Base-by-base conservation (phyloP, 345 rosid genomes). In the Bruguiera parviflora region DNA sequence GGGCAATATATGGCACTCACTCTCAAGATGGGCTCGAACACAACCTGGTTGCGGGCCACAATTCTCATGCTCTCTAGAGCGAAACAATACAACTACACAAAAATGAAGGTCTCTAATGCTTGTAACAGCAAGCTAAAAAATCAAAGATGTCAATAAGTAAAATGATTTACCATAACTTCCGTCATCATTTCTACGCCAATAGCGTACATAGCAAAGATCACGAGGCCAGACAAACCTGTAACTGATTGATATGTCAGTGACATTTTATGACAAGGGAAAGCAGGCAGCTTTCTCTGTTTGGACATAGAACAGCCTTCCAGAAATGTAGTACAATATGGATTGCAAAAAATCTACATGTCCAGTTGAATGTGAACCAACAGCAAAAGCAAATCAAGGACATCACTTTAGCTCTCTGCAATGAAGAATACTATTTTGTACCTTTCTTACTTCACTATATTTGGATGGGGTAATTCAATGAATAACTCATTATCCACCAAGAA, bases 221-320 rank as follows among this genome's bases (percentile, higher is more conserved):
- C 99, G 98, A 15, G 99, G 98, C 99, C 98, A 96, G 56, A 90
- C 91, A 79, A 92, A 68, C 91, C 99, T 96, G 85, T 73, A 81
- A 77, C 25, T 72, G 21, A 64, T 73, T 46, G 57, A 69, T 66
- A 59, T 47, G 25, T n/a, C 25, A 49, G 60, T 18, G 16, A 35
- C 28, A 22, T 9, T 8, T 22, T 64, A 71, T 70, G 51, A 1
- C 2, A 32, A 64, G 57, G 18, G 67, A 64, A 53, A 47, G 5
- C 46, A 67, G 19, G 53, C 22, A 29, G 61, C 47, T 73, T 47
- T 58, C 35, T 13, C 9, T 24, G 8, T 55, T 22, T 6, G 4
- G 58, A 11, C 49, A 43, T 43, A 13, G 13, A 43, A 13, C 49
- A 43, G 49, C 49, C 58, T 55, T 25, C 22, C 11, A 22, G 29